Evolutionary conservation across 2,329 filamentous ascomycete genomes (phyloP).

Genomic region (Fusarium anthophilum): DNA sequence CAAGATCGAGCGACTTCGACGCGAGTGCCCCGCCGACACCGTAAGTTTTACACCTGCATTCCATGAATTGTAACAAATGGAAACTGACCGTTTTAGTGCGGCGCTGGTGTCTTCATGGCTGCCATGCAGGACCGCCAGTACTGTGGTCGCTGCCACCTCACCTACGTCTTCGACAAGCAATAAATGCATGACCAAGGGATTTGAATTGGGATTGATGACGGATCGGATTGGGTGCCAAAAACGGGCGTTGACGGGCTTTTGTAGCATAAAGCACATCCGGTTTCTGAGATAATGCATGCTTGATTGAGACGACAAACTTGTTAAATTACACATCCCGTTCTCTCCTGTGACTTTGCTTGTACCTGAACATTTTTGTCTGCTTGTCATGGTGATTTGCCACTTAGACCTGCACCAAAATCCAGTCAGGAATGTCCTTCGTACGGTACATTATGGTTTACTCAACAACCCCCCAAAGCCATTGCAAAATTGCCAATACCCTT

Average conservation of each 20-base stretch:
- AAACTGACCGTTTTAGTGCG: slow-evolving; percentile 71
- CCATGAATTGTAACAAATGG: rapidly evolving
- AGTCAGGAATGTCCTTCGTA: neutral
- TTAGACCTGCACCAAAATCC: neutral
- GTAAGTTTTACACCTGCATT: slow-evolving; percentile 61
- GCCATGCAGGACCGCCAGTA: slow-evolving; percentile 99
- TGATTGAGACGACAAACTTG: slow-evolving; percentile 46
- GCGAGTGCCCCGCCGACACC: slow-evolving; percentile 94
- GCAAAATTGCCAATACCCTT: neutral
- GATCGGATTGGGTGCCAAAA: slow-evolving; percentile 48
- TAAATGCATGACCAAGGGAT: slow-evolving; percentile 51
- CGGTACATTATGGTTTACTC: neutral
- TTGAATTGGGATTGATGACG: slow-evolving; percentile 46
- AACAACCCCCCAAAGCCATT: neutral
- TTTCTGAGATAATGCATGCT: slow-evolving; percentile 53
- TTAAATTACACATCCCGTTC: slow-evolving; percentile 8
- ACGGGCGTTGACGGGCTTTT: slow-evolving; percentile 52
- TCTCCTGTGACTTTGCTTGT: neutral
- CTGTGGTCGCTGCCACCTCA: slow-evolving; percentile 80
- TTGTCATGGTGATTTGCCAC: neutral
- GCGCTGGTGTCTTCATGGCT: slow-evolving; percentile 99
- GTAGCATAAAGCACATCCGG: slow-evolving; percentile 55
- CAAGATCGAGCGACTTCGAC: slow-evolving; percentile 99
- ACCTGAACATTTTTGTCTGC: neutral
- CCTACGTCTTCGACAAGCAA: slow-evolving; percentile 78